Evolutionary conservation across 768 basidiomycete species (phyloP), one percentile per base, ranked within the genome.

Genomic region (Pluteus cervinus): DNA sequence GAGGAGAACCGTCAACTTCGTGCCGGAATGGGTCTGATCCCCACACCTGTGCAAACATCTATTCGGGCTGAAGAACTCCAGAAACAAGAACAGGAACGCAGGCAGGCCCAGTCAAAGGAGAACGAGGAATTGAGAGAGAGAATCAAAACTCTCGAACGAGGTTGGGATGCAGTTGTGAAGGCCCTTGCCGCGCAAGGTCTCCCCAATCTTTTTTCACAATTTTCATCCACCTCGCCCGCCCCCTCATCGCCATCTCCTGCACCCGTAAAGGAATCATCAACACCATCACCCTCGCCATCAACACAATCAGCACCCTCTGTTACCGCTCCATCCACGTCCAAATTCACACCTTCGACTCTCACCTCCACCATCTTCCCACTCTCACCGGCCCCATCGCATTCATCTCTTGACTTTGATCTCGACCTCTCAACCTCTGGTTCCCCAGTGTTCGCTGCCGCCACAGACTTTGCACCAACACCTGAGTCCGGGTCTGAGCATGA

Each of bases 1-100:
- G 81, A 81, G 39, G 90, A 93, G 68, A 93, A 94, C 58, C 63
- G 79, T 24, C 74, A 72, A 29, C 75, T 88, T 17, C 74, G 81
- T 3, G 74, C 80, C 8, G 75, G 78, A 25, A 57, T 65, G 18
- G 53, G 54, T 26, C 46, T 56, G 15, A 36, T 41, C 37, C 41
- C 56, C 42, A 40, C 33, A 14, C 41, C 58, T 24, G 53, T 62
- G 32, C 31, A 60, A 33, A 40, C 31, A 24, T 39, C 5, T 39
- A 60, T 10, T 48, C 53, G 33, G 18, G 39, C 48, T 15, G 56
- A 58, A 29, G 60, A 65, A 30, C 57, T 66, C 23, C 49, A 56
- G 31, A 63, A 67, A 29, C n/a, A n/a, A n/a, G 81, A 81, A 45
- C 69, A 63, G 26, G 79, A 56, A 8, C 54, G 61, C 14, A 36